Evolutionary conservation across 1,139 yeast species (phyloP), one percentile per base, ranked within the genome.

Genomic region (Suhomyces wounanorum): DNA sequence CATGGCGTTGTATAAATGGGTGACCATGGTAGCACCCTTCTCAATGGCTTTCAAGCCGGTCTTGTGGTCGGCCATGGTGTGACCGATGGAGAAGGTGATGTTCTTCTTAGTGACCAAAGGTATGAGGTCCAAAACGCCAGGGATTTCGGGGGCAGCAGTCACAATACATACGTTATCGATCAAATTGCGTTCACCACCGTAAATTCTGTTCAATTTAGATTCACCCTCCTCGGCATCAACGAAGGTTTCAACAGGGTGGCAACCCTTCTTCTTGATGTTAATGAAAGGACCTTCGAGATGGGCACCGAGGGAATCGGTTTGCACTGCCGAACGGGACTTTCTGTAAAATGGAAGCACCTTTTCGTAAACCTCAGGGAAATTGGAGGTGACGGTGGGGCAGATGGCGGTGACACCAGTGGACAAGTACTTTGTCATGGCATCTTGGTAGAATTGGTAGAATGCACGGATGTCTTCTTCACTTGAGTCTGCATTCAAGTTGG

Each of bases 1-100:
- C 88, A 83, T 83, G 57, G 88, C 88, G 59, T 83, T 83, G 65
- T 80, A 83, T 54, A 83, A 72, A 60, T 83, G 88, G 6, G 88
- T 83, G 47, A 83, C 71, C 86, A 83, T 82, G 28, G 78, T 64
- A 21, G 85, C 84, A 28, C 87, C 87, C 17, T 72, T 63, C 18
- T 70, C 66, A 30, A 82, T 69, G 0, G 87, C 87, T 51, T 73
- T 67, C 18, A 77, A 58, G 10, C 81, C 83, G 17, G 79, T 78
- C 30, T 70, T 68, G 60, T 78, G 80, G 55, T 74, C 77, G 39
- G 83, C 70, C 59, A 69, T 74, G 13, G 86, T 79, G 62, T 83
- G 88, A 38, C 88, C 88, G 52, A 83, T 74, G 11, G 86, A 76
- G 51, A 78, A 80, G 8, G 75, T 72, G 46, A 81, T 66, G 49